Percentiles rank a stretch among this genome's conserved stretches.
Conservation (phyloP, 805 yeast species). For the Starmerella etchellsii region DNA sequence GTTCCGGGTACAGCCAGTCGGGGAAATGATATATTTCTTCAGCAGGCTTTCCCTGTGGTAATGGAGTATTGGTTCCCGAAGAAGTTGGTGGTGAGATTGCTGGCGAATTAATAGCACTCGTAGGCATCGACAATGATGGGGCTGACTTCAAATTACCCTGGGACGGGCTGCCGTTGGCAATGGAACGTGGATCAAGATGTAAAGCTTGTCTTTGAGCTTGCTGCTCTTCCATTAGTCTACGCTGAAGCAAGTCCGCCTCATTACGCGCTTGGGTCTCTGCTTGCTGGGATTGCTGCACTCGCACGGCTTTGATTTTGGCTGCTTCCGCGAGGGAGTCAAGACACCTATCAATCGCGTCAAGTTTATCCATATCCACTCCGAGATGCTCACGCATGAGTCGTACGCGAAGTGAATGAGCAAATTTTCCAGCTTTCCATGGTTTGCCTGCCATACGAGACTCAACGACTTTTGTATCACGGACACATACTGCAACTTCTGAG, state of each 20-base stretch:
- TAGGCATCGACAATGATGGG: not conserved
- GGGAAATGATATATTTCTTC: slow-evolving; percentile 9
- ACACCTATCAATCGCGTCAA: slow-evolving; percentile 21
- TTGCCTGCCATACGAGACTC: slow-evolving; percentile 66
- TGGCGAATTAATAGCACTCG: too few species aligned
- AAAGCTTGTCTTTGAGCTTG: too few species aligned
- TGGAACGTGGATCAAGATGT: too few species aligned
- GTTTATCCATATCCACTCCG: slow-evolving; percentile 52
- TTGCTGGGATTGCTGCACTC: not conserved
- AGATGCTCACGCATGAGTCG: slow-evolving; percentile 93
- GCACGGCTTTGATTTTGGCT: not conserved
- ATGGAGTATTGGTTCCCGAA: too few species aligned
- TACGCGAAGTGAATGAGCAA: slow-evolving; percentile 79
- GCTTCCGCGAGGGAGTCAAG: slow-evolving; percentile 12
- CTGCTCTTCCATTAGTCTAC: not conserved
- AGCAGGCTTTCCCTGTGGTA: too few species aligned
- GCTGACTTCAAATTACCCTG: not conserved
- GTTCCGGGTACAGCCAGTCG: slow-evolving; percentile 22
- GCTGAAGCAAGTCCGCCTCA: not conserved
- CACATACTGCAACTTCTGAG: slow-evolving; percentile 82
- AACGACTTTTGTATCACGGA: slow-evolving; percentile 51
- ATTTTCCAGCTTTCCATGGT: slow-evolving; percentile 68
- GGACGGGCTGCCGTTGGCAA: not conserved
- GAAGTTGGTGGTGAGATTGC: too few species aligned
- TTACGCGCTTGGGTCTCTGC: not conserved